Evolutionary conservation across 2,329 filamentous ascomycete genomes (phyloP).

Genomic region (Calycina herbarum): DNA sequence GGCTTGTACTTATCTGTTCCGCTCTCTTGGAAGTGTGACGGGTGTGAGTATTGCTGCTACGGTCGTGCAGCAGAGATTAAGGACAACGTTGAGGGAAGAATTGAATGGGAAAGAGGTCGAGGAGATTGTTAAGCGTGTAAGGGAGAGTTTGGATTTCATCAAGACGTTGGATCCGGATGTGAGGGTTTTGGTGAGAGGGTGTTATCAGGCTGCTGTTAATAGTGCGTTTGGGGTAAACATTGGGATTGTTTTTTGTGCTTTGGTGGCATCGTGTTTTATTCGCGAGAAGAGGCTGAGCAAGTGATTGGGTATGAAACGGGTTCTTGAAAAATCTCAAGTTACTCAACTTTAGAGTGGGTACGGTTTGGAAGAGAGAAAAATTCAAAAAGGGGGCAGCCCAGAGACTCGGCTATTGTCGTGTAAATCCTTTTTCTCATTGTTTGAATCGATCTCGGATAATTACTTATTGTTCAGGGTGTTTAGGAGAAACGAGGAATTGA

Average conservation of each 20-base stretch:
- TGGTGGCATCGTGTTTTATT: conserved; percentile 51
- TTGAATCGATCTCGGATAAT: too few species aligned
- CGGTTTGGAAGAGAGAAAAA: too few species aligned
- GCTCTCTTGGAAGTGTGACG: conserved; percentile 71
- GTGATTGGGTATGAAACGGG: conserved; percentile 9
- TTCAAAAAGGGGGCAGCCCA: too few species aligned
- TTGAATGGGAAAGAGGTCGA: conserved; percentile 61
- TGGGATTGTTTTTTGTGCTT: conserved; percentile 41
- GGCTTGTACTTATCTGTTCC: conserved; percentile 79
- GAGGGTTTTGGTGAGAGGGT: conserved; percentile 59
- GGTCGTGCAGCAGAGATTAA: conserved; percentile 68
- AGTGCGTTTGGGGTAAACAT: conserved; percentile 44
- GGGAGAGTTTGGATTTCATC: conserved; percentile 70
- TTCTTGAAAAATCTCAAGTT: too few species aligned
- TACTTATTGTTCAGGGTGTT: too few species aligned
- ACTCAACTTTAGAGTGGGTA: too few species aligned
- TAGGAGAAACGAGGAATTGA: too few species aligned
- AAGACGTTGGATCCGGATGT: conserved; percentile 60
- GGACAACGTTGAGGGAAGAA: conserved; percentile 52
- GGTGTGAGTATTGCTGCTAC: conserved; percentile 64
- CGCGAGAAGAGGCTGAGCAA: conserved; percentile 53
- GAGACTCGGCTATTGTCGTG: too few species aligned
- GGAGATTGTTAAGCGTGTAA: conserved; percentile 66
- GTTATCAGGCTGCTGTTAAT: conserved; percentile 56
- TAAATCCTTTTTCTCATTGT: too few species aligned